phyloP scores from a whole-genome alignment of 176 grass and related monocot genomes.

The Puya raimondii region DNA sequence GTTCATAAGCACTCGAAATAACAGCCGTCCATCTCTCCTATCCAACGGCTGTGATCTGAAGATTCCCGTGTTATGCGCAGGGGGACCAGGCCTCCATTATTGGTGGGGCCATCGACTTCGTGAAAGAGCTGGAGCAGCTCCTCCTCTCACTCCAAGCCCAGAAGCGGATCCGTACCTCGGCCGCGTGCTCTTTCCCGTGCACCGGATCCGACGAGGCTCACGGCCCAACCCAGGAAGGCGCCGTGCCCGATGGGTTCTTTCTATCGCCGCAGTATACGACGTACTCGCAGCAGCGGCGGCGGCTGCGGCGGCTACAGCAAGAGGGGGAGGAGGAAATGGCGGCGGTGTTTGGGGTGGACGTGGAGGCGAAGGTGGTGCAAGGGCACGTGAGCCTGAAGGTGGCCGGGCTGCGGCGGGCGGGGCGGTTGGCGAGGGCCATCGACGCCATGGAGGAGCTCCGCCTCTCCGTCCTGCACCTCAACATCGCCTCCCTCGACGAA shows the following conservation, averaged over 20 bases:
- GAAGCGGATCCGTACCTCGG: slow-evolving; percentile 15
- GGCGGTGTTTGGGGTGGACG: slow-evolving; percentile 13
- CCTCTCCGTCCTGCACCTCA: slow-evolving; percentile 75
- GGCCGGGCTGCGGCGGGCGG: slow-evolving; percentile 39
- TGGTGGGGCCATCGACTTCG: slow-evolving; percentile 81
- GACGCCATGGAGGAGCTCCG: slow-evolving; percentile 63
- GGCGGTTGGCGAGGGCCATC: slow-evolving; percentile 44
- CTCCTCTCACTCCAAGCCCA: slow-evolving; percentile 56
- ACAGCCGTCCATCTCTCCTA: not conserved
- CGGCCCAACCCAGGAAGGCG: not conserved
- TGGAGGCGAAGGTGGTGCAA: slow-evolving; percentile 36
- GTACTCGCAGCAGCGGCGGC: slow-evolving; percentile 29
- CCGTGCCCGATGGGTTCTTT: slow-evolving; percentile 49
- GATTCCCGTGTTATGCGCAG: slow-evolving; percentile 14
- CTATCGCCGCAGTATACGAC: slow-evolving; percentile 81
- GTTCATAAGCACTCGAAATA: not conserved
- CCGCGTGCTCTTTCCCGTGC: not conserved
- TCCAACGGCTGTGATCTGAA: not conserved
- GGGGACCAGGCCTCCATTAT: slow-evolving; percentile 94
- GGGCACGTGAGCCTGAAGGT: slow-evolving; percentile 81
- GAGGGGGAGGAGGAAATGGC: slow-evolving; percentile 43
- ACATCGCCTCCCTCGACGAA: slow-evolving; percentile 43
- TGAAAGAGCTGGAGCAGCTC: slow-evolving; percentile 90
- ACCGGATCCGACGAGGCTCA: too few relatives aligned
- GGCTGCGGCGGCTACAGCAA: slow-evolving; percentile 16